A percentile compares a stretch with the other conserved stretches of the same genome.
phyloP scores from a whole-genome alignment of 768 basidiomycete species.

The Suillus clintonianus region DNA sequence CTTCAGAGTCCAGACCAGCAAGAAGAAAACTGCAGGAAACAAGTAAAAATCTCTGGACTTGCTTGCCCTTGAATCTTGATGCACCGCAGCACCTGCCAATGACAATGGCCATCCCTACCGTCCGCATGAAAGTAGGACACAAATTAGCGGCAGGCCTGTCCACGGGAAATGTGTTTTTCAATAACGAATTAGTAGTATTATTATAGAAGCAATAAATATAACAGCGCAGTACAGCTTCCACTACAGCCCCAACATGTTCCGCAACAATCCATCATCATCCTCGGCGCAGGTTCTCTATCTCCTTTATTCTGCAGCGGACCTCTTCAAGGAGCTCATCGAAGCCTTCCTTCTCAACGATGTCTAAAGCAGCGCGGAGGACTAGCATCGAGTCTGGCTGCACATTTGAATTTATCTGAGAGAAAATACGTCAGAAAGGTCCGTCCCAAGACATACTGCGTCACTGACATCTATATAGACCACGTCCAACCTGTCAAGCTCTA shows the following conservation, averaged over 20 bases:
- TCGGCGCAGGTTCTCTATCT: conserved; percentile 74
- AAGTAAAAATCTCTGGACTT: not conserved
- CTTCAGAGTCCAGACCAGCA: not conserved
- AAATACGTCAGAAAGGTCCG: not conserved
- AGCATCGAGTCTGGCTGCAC: conserved; percentile 82
- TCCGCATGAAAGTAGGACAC: no score
- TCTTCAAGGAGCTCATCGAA: conserved; percentile 78
- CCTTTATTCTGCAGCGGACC: conserved; percentile 77
- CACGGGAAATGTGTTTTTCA: not conserved
- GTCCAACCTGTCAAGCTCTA: conserved; percentile 67
- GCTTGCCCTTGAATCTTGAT: no score
- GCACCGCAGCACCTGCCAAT: no score
- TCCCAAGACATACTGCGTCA: conserved; percentile 10
- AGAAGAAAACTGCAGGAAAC: not conserved
- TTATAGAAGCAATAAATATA: not conserved
- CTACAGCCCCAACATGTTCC: not conserved
- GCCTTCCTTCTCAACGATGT: conserved; percentile 71
- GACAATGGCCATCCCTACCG: no score
- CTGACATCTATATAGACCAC: conserved; percentile 80
- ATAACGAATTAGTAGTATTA: not conserved
- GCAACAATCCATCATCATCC: not conserved
- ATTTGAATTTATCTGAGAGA: conserved; percentile 63
- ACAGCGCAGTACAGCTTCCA: not conserved
- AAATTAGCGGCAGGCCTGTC: not conserved
- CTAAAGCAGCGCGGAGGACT: conserved; percentile 68